Percentiles rank a stretch among this genome's conserved stretches.
These are phyloP conservation scores for Suillus sp. DNA, from an alignment of 768 basidiomycete species.

Conservation along the genomic window DNA sequence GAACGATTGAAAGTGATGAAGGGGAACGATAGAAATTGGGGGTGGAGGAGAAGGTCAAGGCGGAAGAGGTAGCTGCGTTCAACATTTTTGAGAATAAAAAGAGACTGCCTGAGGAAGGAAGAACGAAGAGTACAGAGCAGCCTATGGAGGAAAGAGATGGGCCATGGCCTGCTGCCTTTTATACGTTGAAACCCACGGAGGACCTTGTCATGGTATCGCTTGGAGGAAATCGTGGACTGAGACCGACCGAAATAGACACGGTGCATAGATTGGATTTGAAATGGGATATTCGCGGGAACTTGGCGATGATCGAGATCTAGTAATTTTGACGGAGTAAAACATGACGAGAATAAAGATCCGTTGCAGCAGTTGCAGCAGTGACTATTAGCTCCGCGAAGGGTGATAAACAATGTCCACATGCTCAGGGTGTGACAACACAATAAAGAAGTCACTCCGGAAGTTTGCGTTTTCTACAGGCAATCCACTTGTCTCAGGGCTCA, in stretches of 20 bases:
- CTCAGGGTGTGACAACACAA: slow-evolving; percentile 12
- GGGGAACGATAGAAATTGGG: slow-evolving; percentile 37
- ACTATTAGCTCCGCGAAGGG: slow-evolving; percentile 8
- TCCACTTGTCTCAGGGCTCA: slow-evolving; percentile 14
- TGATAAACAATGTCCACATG: slow-evolving; percentile 10
- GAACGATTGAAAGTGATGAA: slow-evolving; percentile 31
- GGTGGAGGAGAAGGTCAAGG: slow-evolving; percentile 33
- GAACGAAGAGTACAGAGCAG: slow-evolving; percentile 10
- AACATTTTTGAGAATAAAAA: slow-evolving; percentile 24
- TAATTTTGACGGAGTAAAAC: slow-evolving; percentile 30
- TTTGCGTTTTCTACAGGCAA: slow-evolving; percentile 21
- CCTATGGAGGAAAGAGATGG: slow-evolving; percentile 19
- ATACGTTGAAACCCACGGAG: slow-evolving; percentile 25
- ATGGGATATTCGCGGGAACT: slow-evolving; percentile 38
- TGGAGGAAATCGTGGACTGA: slow-evolving; percentile 14
- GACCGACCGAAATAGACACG: slow-evolving; percentile 35
- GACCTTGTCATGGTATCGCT: slow-evolving; percentile 9
- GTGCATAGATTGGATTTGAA: slow-evolving; percentile 35
- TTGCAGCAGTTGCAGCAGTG: slow-evolving; percentile 21
- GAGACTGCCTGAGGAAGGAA: slow-evolving; percentile 6
- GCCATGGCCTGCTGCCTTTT: slow-evolving; percentile 28
- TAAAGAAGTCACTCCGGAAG: slow-evolving; percentile 26
- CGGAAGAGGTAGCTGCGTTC: slow-evolving; percentile 34
- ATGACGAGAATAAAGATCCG: slow-evolving; percentile 36
- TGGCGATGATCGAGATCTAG: slow-evolving; percentile 23